Base-by-base conservation (phyloP, 331 rosid genomes). In the Telfairia occidentalis region DNA sequence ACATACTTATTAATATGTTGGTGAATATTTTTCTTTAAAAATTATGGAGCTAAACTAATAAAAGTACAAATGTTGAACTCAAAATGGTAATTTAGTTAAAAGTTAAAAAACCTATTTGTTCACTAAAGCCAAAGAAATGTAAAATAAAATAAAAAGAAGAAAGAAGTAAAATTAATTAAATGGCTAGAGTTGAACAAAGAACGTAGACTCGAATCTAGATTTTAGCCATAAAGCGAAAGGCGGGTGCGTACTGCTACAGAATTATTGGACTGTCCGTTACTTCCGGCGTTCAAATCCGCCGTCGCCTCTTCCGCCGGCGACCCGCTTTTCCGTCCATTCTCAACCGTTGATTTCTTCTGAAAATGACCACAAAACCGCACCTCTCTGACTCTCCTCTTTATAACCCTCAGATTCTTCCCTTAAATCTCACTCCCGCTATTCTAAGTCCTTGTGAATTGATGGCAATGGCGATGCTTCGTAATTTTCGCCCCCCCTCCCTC, bases 201-300 rank as follows among this genome's bases (percentile, higher is more conserved):
- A 45, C 7, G 12, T 26, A 48, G 75, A 69, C 2, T 7, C 55
- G 74, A 65, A 21, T 69, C 52, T 65, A 67, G 75, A 71, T 28
- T 46, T 28, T 71, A 28, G 42, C 26, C 59, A 28, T 71, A 18
- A 71, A 71, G 75, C 55, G 43, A 15, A 34, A 63, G 71, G 71
- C 46, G 32, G 61, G 43, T n/a, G 71, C 10, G 18, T 3, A 12
- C 42, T 71, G 42, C 58, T 26, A 16, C 58, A 71, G 42, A 71
- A 71, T 71, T 48, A 71, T 71, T 48, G 60, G 75, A 48, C 60
- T 48, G 75, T 71, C 75, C 75, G 75, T 48, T 48, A 71, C 42
- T 70, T 45, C 57, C 59, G 75, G 75, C 42, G 42, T 28, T 46
- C 52, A 48, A 71, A 45, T 18, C 75, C 26, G 75, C 75, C 60